Evolutionary conservation across 257 asterid species (phyloP), one percentile per base, ranked within the genome.

Genomic region (Ehretia macrophylla): DNA sequence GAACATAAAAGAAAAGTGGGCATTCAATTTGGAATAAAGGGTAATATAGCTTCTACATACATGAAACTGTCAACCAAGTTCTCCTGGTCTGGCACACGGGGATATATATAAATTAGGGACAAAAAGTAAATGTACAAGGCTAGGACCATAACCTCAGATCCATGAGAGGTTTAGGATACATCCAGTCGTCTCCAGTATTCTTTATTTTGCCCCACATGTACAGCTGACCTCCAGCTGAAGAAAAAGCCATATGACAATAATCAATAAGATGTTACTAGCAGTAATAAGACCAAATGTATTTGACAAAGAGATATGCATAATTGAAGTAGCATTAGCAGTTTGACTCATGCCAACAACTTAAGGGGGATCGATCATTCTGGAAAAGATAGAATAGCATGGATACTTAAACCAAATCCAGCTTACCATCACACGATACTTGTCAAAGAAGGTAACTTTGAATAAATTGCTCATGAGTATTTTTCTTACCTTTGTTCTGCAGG

Each of bases 141-240:
- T 52, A 51, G 55, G 63, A 70, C 56, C 62, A 76, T 49, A 64
- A 93, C 99, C 96, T 93, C 73, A 93, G 81, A 75, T 93, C 99
- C 95, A 93, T 69, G 47, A 83, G 85, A 63, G 99, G 96, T 79
- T 93, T 93, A 19, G 99, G 99, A 81, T 93, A 93, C 99, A 93
- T 93, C 94, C 87, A 89, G 63, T 93, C 97, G 73, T 93, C 99
- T 67, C 99, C 99, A 13, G 78, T 77, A 76, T 17, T 79, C 86
- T 89, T 93, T 58, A 93, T 70, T 72, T 93, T 93, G 67, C 99
- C 99, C 99, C 99, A 89, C 96, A 93, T 93, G 90, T 86, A 89
- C 62, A 93, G 87, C 83, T 89, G 97, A 51, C 99, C 99, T 78
- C 97, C 99, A 61, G 94, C 99, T 93, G 77, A 57, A 32, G 37